These are phyloP conservation scores for Yarrowia deformans DNA, from an alignment of 805 yeast species.

Conservation along the genomic window DNA sequence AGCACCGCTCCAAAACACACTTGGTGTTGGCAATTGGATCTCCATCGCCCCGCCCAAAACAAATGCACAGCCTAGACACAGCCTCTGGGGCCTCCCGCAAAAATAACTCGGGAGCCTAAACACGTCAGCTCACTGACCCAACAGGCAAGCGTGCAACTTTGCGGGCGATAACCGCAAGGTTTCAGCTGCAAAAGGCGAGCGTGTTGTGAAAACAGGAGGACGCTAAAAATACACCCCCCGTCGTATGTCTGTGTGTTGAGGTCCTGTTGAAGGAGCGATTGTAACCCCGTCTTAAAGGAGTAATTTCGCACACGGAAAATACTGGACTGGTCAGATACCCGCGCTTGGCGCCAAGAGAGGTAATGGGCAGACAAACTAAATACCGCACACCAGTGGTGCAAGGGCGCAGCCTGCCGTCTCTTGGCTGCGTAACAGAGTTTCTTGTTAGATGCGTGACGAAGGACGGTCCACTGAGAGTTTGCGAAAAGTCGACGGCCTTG, in stretches of 20 bases:
- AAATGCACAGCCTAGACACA: constrained; percentile 20
- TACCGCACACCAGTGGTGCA: constrained; percentile 27
- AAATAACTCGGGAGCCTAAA: constrained; percentile 36
- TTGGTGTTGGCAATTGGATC: no score
- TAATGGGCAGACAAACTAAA: background rate
- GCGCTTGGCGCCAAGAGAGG: background rate
- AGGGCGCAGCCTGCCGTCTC: constrained; percentile 21
- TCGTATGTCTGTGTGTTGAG: no score
- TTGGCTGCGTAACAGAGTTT: constrained; percentile 9
- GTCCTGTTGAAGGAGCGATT: no score
- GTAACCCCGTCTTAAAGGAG: no score
- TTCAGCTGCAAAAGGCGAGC: constrained; percentile 7
- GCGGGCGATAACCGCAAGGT: background rate
- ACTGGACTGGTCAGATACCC: no score
- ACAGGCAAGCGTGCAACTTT: constrained; percentile 1
- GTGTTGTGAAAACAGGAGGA: constrained; percentile 25
- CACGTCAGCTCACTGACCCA: constrained; percentile 19
- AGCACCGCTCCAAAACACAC: no score
- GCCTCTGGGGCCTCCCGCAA: constrained; percentile 13
- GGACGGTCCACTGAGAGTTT: constrained; percentile 15
- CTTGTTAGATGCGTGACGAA: background rate
- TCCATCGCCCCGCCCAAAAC: no score
- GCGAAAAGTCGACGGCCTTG: constrained; percentile 10
- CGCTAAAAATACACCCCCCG: constrained; percentile 5
- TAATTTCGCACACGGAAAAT: no score